Evolutionary conservation across 2,329 filamentous ascomycete species (phyloP), one percentile per base, ranked within the genome.

Genomic region (Sclerotinia nivalis): DNA sequence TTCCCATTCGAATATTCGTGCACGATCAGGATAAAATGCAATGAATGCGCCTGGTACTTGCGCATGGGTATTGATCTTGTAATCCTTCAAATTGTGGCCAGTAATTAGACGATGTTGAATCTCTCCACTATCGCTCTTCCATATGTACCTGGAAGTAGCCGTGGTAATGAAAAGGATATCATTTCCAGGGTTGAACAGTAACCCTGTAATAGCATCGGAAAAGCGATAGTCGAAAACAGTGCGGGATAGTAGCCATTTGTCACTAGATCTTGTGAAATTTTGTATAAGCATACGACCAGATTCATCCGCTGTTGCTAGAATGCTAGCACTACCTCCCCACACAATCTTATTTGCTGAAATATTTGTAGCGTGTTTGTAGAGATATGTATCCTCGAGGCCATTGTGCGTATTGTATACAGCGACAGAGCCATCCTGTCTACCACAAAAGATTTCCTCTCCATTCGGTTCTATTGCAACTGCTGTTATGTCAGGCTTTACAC

Each of bases 1-100:
- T 55, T 28, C 52, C 52, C 52, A 55, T 55, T 31, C 52, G 3
- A 55, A 55, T 55, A 55, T 55, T 55, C 52, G 28, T 12, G 52
- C 52, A 55, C 15, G 28, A 55, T 22, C 25, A 7, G 52, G 28
- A 34, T 55, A 55, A 55, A 55, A 55, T 1, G 52, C 28, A 55
- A 55, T 55, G 28, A 55, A 55, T 34, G 52, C 52, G 28, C 20
- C 52, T 31, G 52, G 15, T 22, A 55, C 28, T 55, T 31, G 28
- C 25, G 28, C 8, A 9, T 55, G 52, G 7, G 52, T 55, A 34
- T 55, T 55, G 28, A 55, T 34, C 28, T 20, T 55, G 52, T 55
- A 34, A 12, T 55, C 28, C 0, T 34, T 9, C 2, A 55, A 18
- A 34, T 31, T 55, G 3, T 55, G 52, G 28, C 52, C 52, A 56